Evolutionary conservation across 768 basidiomycete genomes (phyloP).

Genomic region (Naematelia aurantialba): DNA sequence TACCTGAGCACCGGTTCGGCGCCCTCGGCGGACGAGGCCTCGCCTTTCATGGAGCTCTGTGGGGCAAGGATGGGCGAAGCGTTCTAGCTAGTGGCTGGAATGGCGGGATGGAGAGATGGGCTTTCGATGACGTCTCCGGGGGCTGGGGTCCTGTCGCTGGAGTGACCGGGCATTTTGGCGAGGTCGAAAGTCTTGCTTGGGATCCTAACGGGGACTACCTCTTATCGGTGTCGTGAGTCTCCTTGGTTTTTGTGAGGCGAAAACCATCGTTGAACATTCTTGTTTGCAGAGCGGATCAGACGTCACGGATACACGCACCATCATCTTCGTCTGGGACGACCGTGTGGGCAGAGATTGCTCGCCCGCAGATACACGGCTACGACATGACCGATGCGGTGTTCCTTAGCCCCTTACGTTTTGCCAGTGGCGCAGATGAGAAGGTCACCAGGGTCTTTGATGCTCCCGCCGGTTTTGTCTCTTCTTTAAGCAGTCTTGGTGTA

Average conservation of each 20-base stretch:
- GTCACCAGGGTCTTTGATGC: slow-evolving; percentile 91
- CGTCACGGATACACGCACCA: slow-evolving; percentile 80
- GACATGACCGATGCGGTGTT: slow-evolving; percentile 78
- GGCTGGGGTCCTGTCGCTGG: slow-evolving; percentile 75
- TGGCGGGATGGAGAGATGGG: slow-evolving; percentile 90
- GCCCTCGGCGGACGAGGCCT: slow-evolving; percentile 83
- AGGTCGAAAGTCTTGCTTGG: slow-evolving; percentile 79
- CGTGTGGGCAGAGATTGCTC: slow-evolving; percentile 62
- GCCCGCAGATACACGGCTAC: slow-evolving; percentile 97
- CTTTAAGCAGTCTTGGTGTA: slow-evolving; percentile 58
- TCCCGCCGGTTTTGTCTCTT: slow-evolving; percentile 70
- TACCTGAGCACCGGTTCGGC: slow-evolving; percentile 84
- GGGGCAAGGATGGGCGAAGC: slow-evolving; percentile 63
- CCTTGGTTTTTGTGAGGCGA: background rate
- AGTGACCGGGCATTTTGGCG: slow-evolving; percentile 75
- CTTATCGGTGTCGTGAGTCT: slow-evolving; percentile 71
- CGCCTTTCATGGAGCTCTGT: slow-evolving; percentile 87
- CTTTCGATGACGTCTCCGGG: slow-evolving; percentile 47
- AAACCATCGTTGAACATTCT: background rate
- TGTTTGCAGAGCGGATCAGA: slow-evolving; percentile 72
- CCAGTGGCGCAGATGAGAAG: slow-evolving; percentile 93
- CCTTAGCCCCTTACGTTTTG: slow-evolving; percentile 70
- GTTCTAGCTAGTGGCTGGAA: slow-evolving; percentile 88
- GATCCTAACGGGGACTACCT: slow-evolving; percentile 80
- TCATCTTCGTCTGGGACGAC: slow-evolving; percentile 4